These are phyloP conservation scores for Metroxylon sagu DNA, from an alignment of 176 grass and related monocot species.

Conservation along the genomic window DNA sequence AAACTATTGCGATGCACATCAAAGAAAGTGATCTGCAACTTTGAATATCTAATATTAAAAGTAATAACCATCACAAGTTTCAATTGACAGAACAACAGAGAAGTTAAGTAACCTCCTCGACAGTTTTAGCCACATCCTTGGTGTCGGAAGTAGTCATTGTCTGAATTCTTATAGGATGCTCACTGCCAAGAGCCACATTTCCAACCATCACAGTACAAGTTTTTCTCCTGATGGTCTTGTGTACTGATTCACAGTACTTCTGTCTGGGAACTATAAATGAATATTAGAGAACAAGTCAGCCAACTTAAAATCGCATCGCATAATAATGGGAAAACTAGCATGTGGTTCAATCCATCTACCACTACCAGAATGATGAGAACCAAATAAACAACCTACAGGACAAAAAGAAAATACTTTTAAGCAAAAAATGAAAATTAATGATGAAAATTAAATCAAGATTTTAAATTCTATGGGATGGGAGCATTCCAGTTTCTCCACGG, in stretches of 20 bases:
- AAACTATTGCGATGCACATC: too few species aligned
- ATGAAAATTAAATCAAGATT: too few species aligned
- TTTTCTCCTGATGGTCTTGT: constrained; percentile 81
- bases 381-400: too few species aligned
- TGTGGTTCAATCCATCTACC: neutral
- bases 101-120: constrained; percentile 60
- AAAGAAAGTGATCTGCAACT: too few species aligned
- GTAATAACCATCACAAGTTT: too few species aligned
- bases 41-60: too few species aligned
- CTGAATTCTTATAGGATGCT: constrained; percentile 92
- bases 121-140: constrained; percentile 83
- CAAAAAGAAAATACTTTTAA: too few species aligned
- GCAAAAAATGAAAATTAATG: too few species aligned
- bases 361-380: neutral
- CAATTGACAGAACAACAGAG: too few species aligned
- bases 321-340: neutral
- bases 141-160: constrained; percentile 98
- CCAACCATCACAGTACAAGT: constrained; percentile 95
- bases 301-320: neutral
- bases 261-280: constrained; percentile 63
- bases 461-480: too few species aligned
- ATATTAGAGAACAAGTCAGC: constrained; percentile 9
- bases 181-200: constrained; percentile 85
- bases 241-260: constrained; percentile 84
- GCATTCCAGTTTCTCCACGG: too few species aligned